These are phyloP conservation scores for Crucihimalaya himalaica DNA, from an alignment of 345 rosid species.

Conservation along the genomic window DNA sequence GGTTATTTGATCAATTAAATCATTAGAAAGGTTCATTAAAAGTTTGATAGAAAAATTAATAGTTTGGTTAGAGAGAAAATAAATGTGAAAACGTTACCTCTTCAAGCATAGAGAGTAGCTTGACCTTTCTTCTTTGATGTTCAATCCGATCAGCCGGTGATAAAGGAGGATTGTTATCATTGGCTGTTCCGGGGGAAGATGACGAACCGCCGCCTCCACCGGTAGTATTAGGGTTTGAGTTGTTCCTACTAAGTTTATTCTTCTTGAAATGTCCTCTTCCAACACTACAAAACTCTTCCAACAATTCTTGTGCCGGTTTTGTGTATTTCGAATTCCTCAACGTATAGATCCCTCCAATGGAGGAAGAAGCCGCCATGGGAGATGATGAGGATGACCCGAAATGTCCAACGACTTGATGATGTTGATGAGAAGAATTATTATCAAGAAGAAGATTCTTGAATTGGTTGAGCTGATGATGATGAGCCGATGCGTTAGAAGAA, in stretches of 20 bases:
- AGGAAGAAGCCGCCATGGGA: conserved; percentile 36
- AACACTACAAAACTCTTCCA: conserved; percentile 92
- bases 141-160: conserved; percentile 80
- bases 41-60: conserved; percentile 3
- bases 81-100: conserved; percentile 60
- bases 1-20: conserved; percentile 16
- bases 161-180: conserved; percentile 52
- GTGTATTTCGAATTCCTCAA: conserved; percentile 65
- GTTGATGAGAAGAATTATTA: conserved; percentile 41
- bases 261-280: conserved; percentile 54
- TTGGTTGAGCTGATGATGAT: conserved; percentile 33
- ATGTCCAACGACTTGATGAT: conserved; percentile 34
- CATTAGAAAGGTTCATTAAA: conserved; percentile 18
- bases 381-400: conserved; percentile 48
- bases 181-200: conserved; percentile 28
- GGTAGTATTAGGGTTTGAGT: conserved; percentile 45
- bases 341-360: conserved; percentile 38
- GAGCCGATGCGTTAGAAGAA: conserved; percentile 32
- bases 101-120: conserved; percentile 87
- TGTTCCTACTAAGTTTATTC: conserved; percentile 30
- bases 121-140: conserved; percentile 88
- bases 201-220: conserved; percentile 35
- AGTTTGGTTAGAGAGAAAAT: conserved; percentile 21
- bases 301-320: conserved; percentile 75
- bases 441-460: conserved; percentile 38